Base-by-base conservation (phyloP, 768 basidiomycete species). In the Lentinula aciculospora region DNA sequence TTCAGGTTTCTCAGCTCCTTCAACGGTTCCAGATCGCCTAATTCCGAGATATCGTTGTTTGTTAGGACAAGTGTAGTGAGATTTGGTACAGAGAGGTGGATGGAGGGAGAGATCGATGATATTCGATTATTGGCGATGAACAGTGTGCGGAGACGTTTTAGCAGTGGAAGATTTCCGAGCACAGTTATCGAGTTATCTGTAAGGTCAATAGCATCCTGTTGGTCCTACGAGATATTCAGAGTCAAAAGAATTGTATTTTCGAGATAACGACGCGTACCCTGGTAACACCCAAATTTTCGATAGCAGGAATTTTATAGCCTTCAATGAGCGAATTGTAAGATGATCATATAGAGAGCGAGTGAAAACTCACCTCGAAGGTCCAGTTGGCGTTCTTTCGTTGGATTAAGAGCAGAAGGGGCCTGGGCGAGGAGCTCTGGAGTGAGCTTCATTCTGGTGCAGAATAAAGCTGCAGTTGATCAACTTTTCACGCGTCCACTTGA, bases 231-330 rank as follows among this genome's bases (percentile, higher is more conserved):
- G 36, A 44, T n/a, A n/a, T n/a, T 40, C 46, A 55, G 36, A 64
- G 61, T 34, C 15, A 50, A 44, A 44, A 7, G 19, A 9, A 9
- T 44, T 17, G 42, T 25, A 3, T 3, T 21, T 25, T 21, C 23
- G 42, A 53, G 57, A 31, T 48, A 47, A 61, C 64, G 51, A 58
- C 39, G 71, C 83, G 64, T 70, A 86, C 91, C 80, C 80, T 86
- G 71, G 93, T 92, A 62, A 94, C 89, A 79, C 93, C 94, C 63
- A 96, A 81, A 80, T 96, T 96, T 86, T 96, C 94, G 69, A 96
- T 96, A 57, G 89, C 84, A 55, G 94, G 93, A 63, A 95, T 94
- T 82, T 92, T 94, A 76, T 89, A 89, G 58, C 93, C 92, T 94
- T 71, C 64, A 66, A 63, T 56, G 64, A 64, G 62, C 49, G 32